Evolutionary conservation across 192 early-diverging fungal genomes (phyloP).

Genomic region (Dissophora globulifera): DNA sequence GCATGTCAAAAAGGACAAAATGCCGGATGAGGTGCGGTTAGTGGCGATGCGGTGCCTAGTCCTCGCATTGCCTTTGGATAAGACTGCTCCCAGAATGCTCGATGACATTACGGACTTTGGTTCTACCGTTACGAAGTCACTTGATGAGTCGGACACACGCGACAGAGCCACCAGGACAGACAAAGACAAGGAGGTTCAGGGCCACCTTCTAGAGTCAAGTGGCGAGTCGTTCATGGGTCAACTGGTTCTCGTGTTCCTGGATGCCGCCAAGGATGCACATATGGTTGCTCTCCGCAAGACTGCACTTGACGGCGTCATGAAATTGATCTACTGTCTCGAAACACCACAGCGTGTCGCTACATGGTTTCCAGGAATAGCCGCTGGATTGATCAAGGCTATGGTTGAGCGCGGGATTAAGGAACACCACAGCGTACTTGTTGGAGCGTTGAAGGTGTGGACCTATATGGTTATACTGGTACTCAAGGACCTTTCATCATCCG

Average conservation of each 20-base stretch:
- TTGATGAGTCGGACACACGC: background rate
- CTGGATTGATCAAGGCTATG: conserved; percentile 19
- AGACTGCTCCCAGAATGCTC: background rate
- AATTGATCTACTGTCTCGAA: conserved; percentile 18
- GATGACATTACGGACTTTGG: background rate
- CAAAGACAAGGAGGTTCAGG: conserved; percentile 9
- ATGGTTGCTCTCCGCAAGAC: conserved; percentile 15
- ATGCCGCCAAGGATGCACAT: conserved; percentile 17
- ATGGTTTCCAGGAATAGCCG: conserved; percentile 31
- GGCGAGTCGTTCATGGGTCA: conserved; percentile 5
- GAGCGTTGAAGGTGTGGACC: conserved; percentile 28
- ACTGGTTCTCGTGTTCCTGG: conserved; percentile 19
- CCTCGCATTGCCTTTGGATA: conserved; percentile 19
- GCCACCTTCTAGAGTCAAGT: conserved; percentile 9
- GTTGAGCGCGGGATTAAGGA: conserved; percentile 40
- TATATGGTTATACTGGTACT: conserved; percentile 18
- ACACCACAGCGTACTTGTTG: conserved; percentile 17
- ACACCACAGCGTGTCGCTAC: conserved; percentile 13
- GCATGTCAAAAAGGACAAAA: conserved; percentile 3
- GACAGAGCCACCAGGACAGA: conserved; percentile 5
- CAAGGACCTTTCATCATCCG: background rate
- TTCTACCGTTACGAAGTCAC: background rate
- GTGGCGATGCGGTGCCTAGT: conserved; percentile 24
- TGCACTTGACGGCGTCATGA: conserved; percentile 26
- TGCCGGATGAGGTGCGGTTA: conserved; percentile 41